A percentile compares a stretch with the other conserved stretches of the same genome.
phyloP scores from a whole-genome alignment of 2,329 filamentous ascomycete species.

The Endothia cerciana region DNA sequence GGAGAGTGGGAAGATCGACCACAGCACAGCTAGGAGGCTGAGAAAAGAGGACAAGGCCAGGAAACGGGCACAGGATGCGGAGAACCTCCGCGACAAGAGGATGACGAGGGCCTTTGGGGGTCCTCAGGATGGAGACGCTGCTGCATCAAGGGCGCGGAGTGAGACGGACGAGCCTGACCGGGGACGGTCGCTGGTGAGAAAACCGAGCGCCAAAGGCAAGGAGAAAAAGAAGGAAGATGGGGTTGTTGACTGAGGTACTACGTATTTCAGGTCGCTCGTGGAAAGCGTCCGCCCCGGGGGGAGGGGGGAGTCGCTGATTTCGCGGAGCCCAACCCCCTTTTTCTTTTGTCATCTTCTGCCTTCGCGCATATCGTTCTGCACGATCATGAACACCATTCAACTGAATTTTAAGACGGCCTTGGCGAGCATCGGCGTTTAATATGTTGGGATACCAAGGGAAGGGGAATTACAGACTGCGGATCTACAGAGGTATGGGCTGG shows the following conservation, averaged over 20 bases:
- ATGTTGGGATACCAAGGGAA: neutral
- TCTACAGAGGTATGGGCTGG: neutral
- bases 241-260: neutral
- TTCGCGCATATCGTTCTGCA: neutral
- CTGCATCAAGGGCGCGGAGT: neutral
- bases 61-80: slow-evolving; percentile 30
- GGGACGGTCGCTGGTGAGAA: slow-evolving; percentile 4
- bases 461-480: neutral
- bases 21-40: slow-evolving; percentile 36
- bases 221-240: neutral
- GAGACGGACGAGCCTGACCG: neutral
- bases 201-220: neutral
- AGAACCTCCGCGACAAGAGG: slow-evolving; percentile 19
- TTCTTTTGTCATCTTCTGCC: neutral
- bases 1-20: slow-evolving; percentile 33
- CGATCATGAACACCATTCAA: neutral
- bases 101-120: slow-evolving; percentile 16
- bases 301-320: neutral
- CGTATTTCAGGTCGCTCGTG: neutral
- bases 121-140: neutral
- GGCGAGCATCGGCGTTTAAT: neutral
- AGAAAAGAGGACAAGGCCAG: slow-evolving; percentile 40
- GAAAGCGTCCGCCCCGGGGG: neutral
- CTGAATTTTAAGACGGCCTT: neutral
- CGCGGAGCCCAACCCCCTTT: neutral